Percentiles rank a stretch among this genome's conserved stretches.
phyloP scores from a whole-genome alignment of 2,329 filamentous ascomycete species.

The Mollisiaceae sp. region DNA sequence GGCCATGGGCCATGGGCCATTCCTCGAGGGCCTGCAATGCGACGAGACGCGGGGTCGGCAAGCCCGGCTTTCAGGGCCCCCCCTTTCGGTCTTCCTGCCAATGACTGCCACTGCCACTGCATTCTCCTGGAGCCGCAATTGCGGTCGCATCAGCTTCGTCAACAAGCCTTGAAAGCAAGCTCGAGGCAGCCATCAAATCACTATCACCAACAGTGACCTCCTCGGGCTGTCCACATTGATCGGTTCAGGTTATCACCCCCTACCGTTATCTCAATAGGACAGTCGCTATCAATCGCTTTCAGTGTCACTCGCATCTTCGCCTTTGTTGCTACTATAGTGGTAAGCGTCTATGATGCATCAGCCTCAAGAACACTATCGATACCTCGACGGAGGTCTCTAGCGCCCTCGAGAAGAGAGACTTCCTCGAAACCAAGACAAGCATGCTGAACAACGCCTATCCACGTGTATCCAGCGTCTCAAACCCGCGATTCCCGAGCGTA shows the following conservation, averaged over 20 bases:
- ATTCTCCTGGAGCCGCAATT: not conserved
- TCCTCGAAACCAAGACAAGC: slow-evolving; percentile 32
- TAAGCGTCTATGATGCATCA: slow-evolving; percentile 31
- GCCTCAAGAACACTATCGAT: slow-evolving; percentile 32
- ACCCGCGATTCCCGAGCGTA: slow-evolving; percentile 31
- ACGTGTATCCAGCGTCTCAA: slow-evolving; percentile 28
- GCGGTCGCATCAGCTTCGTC: not conserved
- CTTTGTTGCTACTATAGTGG: slow-evolving; percentile 30
- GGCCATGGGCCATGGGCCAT: no score
- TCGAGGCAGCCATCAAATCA: not conserved
- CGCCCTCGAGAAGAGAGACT: slow-evolving; percentile 32
- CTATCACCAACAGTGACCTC: not conserved
- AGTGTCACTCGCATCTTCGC: slow-evolving; percentile 32
- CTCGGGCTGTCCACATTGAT: no score
- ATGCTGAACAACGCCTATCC: slow-evolving; percentile 36
- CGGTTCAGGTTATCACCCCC: not conserved
- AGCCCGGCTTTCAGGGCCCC: not conserved
- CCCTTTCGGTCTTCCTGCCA: not conserved
- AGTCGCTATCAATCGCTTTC: slow-evolving; percentile 28
- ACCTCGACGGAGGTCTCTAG: slow-evolving; percentile 31
- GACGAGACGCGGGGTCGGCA: not conserved
- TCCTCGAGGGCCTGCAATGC: not conserved
- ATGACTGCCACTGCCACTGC: no score
- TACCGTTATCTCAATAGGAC: not conserved
- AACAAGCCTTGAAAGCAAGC: not conserved